These are phyloP conservation scores for Candida nanaspora DNA, from an alignment of 805 yeast species.

Conservation along the genomic window DNA sequence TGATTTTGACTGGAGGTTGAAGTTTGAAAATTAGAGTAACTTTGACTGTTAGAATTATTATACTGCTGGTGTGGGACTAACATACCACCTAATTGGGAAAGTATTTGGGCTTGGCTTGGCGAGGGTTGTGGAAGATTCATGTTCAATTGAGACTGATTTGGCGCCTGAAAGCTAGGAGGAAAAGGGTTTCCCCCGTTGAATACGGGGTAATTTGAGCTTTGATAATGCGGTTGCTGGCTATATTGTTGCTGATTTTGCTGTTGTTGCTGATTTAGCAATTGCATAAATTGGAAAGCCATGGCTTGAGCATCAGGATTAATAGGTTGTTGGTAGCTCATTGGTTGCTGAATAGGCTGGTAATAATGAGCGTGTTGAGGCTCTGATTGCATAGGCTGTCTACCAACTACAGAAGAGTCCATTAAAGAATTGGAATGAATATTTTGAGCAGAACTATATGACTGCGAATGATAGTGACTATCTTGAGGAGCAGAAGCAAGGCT, in stretches of 20 bases:
- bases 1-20: slow-evolving; percentile 2
- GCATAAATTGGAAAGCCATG: neutral
- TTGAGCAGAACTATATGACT: too few species aligned
- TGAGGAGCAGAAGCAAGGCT: slow-evolving; percentile 4
- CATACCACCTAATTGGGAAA: slow-evolving; percentile 8
- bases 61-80: slow-evolving; percentile 12
- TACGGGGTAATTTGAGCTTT: neutral
- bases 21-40: slow-evolving; percentile 1
- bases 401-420: too few species aligned
- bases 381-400: neutral
- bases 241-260: neutral
- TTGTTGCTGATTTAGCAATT: neutral
- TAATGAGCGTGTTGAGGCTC: neutral
- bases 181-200: neutral
- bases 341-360: neutral
- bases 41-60: too few species aligned
- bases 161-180: neutral
- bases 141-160: too few species aligned
- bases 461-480: slow-evolving; percentile 8
- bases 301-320: neutral
- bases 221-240: slow-evolving; percentile 1
- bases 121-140: neutral
- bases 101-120: slow-evolving; percentile 8
- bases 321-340: slow-evolving; percentile 1
- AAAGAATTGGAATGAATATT: too few species aligned